These are phyloP conservation scores for Entomortierella chlamydospora DNA, from an alignment of 192 early-diverging fungal genomes.

Conservation along the genomic window DNA sequence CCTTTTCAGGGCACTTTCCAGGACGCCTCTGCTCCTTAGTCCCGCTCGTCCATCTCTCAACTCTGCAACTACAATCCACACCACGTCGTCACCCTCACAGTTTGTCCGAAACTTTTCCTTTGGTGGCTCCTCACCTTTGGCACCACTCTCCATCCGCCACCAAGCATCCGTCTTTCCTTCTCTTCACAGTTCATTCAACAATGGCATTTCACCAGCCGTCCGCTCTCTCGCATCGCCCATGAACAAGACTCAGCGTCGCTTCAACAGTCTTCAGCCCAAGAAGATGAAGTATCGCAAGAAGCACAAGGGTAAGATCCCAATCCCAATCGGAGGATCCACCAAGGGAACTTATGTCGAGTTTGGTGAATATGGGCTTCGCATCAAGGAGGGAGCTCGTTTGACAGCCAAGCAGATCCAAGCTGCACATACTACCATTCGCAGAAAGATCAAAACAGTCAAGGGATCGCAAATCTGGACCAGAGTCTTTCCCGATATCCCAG, in stretches of 20 bases:
- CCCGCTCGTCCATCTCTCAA: constrained; percentile 12
- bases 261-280: constrained; percentile 78
- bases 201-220: constrained; percentile 22
- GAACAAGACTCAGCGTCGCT: constrained; percentile 61
- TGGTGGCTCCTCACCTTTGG: constrained; percentile 10
- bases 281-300: constrained; percentile 83
- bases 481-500: constrained; percentile 93
- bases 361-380: constrained; percentile 94
- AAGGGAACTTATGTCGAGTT: constrained; percentile 88
- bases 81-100: constrained; percentile 19
- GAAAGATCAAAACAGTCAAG: constrained; percentile 91
- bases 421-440: constrained; percentile 75
- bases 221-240: constrained; percentile 34
- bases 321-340: constrained; percentile 84
- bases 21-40: constrained; percentile 36
- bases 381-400: constrained; percentile 84
- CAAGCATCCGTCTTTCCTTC: constrained; percentile 21
- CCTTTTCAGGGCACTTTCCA: constrained; percentile 49
- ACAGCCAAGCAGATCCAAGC: constrained; percentile 87
- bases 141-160: constrained; percentile 22
- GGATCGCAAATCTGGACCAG: constrained; percentile 86
- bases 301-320: constrained; percentile 88
- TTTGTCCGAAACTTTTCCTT: constrained; percentile 50
- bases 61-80: neutral
- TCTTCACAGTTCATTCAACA: constrained; percentile 2